Evolutionary conservation across 768 basidiomycete genomes (phyloP), one percentile per base, ranked within the genome.

Genomic region (Sporobolomyces phaffii): DNA sequence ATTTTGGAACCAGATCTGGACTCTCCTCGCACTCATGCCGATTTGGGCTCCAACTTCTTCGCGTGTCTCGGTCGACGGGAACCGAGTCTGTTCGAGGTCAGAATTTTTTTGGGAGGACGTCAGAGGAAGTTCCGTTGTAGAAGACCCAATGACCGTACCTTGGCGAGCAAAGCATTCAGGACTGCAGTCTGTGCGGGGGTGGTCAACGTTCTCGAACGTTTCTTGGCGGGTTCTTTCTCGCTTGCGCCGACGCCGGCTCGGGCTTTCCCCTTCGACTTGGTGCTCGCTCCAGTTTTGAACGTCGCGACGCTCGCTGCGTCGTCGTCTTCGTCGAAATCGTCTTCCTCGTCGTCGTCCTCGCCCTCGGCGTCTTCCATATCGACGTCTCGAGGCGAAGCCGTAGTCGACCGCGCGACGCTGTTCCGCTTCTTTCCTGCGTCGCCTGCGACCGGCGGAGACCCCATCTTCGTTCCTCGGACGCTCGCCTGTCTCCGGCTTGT

Each of bases 121-220:
- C n/a, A n/a, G n/a, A n/a, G n/a, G n/a, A n/a, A n/a, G n/a, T n/a
- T n/a, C n/a, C n/a, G n/a, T n/a, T n/a, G 38, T 24, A n/a, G 44
- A 34, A 4, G 41, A n/a, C 58, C 28, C 57, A 11, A 48, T 28
- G 28, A 38, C 67, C 77, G 72, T 79, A 90, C 90, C 85, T 90
- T 86, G 36, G 88, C 87, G n/a, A 91, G 83, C 50, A 91, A 82
- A 7, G 87, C 87, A 73, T 90, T 89, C 24, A 91, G 81, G n/a
- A 90, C 89, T 17, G 88, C 87, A 60, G 90, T 86, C 76, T 91
- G 90, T 74, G 91, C 88, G 11, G 90, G 88, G 13, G 90, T 91
- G 44, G 90, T 91, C 62, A 91, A 80, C 29, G 87, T 88, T 51
- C 88, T 81, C 34, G 90, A 91, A 61, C 90, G 83, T 60, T 76